A percentile compares a stretch with the other conserved stretches of the same genome.
Conservation (phyloP, 768 basidiomycete genomes). For the Holtermanniella nyarrowii region DNA sequence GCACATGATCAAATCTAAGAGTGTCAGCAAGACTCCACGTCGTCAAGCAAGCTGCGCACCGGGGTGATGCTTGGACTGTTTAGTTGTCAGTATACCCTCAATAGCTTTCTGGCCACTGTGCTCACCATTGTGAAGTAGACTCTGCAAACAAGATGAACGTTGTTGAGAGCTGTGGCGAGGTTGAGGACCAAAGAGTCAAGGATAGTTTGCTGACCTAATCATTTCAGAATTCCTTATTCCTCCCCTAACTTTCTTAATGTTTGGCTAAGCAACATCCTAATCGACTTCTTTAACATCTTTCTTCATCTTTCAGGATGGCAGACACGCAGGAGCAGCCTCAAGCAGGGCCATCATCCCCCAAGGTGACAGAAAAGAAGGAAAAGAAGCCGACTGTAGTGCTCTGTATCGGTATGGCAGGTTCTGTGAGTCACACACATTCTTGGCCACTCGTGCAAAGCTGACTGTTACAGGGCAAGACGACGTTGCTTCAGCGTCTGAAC, state of each 20-base stretch:
- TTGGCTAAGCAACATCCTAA: too few relatives aligned
- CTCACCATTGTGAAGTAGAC: too few relatives aligned
- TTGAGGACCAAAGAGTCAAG: too few relatives aligned
- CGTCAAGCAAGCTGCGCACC: constrained; percentile 46
- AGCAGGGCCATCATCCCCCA: constrained; percentile 1
- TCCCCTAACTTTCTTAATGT: neutral
- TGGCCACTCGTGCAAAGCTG: neutral
- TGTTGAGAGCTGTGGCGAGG: too few relatives aligned
- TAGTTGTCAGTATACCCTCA: neutral
- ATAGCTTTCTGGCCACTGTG: too few relatives aligned
- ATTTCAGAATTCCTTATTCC: too few relatives aligned
- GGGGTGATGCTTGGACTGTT: constrained; percentile 77
- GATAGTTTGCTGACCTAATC: too few relatives aligned
- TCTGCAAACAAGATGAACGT: too few relatives aligned
- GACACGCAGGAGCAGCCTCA: too few relatives aligned
- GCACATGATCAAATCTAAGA: constrained; percentile 91
- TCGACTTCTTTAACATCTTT: too few relatives aligned
- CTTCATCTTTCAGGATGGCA: too few relatives aligned
- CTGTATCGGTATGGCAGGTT: constrained; percentile 92
- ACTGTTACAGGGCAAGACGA: constrained; percentile 65
- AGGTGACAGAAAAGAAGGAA: too few relatives aligned
- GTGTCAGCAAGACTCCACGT: neutral
- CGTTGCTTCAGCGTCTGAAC: constrained; percentile 89
- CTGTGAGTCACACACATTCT: constrained; percentile 36
- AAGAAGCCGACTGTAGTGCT: constrained; percentile 67